Evolutionary conservation across 495 filamentous ascomycete genomes (phyloP).

Genomic region (Penicillium ochrochloron): DNA sequence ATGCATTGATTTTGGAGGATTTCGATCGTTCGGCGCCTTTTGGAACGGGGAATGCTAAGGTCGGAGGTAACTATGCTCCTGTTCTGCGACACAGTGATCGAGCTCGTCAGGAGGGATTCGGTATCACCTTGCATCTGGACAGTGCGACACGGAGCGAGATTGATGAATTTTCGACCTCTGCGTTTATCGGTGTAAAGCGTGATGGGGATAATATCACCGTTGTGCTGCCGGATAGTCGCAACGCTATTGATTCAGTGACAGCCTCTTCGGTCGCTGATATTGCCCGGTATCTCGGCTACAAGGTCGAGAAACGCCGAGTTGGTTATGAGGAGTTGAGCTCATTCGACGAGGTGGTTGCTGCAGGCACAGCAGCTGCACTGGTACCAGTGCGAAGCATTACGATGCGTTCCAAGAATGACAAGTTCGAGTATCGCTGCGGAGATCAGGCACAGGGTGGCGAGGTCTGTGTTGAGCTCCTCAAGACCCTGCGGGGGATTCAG

Average conservation of each 20-base stretch:
- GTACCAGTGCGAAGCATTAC: slow-evolving; percentile 91
- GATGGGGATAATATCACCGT: slow-evolving; percentile 62
- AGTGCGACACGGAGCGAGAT: slow-evolving; percentile 77
- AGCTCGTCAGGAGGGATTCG: slow-evolving; percentile 72
- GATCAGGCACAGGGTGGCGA: slow-evolving; percentile 73
- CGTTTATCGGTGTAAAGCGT: slow-evolving; percentile 76
- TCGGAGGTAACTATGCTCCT: slow-evolving; percentile 66
- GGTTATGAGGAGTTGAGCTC: slow-evolving; percentile 71
- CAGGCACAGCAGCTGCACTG: slow-evolving; percentile 88
- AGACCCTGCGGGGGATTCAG: slow-evolving; percentile 85
- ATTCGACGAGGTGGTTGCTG: slow-evolving; percentile 88
- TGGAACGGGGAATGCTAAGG: slow-evolving; percentile 59
- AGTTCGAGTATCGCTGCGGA: slow-evolving; percentile 66
- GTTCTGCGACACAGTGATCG: slow-evolving; percentile 80
- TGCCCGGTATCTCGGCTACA: slow-evolving; percentile 66
- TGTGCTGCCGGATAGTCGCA: slow-evolving; percentile 78
- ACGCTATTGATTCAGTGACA: slow-evolving; percentile 84
- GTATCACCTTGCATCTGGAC: slow-evolving; percentile 87
- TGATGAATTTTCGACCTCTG: slow-evolving; percentile 89
- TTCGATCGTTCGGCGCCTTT: slow-evolving; percentile 61
- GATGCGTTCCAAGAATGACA: slow-evolving; percentile 66
- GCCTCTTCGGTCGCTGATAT: slow-evolving; percentile 72
- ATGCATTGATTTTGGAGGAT: slow-evolving; percentile 73
- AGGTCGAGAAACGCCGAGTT: slow-evolving; percentile 61
- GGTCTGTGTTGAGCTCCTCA: slow-evolving; percentile 68